Conservation (phyloP, 257 asterid species). For the Jasminum sambac region DNA sequence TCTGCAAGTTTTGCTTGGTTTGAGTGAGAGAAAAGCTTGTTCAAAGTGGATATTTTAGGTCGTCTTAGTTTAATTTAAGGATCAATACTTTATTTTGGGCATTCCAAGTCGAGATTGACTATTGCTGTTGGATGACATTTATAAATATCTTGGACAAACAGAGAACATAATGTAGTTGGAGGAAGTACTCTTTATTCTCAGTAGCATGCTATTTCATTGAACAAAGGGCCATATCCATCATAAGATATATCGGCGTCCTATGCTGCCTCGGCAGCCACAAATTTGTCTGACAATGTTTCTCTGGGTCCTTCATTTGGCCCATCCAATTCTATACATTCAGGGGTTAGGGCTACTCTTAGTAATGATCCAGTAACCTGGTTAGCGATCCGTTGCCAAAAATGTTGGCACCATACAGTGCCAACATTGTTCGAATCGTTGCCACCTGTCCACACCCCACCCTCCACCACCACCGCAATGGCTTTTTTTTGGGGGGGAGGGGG, state of each 20-base stretch:
- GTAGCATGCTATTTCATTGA: constrained; percentile 34
- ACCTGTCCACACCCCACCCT: too few species aligned
- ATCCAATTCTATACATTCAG: constrained; percentile 36
- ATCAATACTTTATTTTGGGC: not conserved
- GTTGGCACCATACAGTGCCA: too few species aligned
- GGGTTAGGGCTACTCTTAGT: constrained; percentile 29
- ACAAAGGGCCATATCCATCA: constrained; percentile 26
- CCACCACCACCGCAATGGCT: too few species aligned
- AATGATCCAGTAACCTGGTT: too few species aligned
- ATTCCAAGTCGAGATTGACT: not conserved
- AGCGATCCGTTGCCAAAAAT: too few species aligned
- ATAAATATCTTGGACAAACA: not conserved
- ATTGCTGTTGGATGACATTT: not conserved
- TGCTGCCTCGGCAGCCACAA: constrained; percentile 24
- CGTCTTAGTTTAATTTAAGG: not conserved
- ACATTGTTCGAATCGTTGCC: too few species aligned
- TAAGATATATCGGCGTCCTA: constrained; percentile 32
- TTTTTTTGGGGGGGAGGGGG: too few species aligned
- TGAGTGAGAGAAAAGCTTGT: not conserved
- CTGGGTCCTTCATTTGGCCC: constrained; percentile 34
- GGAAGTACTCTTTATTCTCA: constrained; percentile 35
- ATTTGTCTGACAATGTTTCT: constrained; percentile 31
- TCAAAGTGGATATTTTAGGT: not conserved
- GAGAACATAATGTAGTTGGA: constrained; percentile 29
- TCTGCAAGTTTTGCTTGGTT: not conserved